Conservation (phyloP, 2,329 filamentous ascomycete genomes). For the Colletotrichum ledebouriae region DNA sequence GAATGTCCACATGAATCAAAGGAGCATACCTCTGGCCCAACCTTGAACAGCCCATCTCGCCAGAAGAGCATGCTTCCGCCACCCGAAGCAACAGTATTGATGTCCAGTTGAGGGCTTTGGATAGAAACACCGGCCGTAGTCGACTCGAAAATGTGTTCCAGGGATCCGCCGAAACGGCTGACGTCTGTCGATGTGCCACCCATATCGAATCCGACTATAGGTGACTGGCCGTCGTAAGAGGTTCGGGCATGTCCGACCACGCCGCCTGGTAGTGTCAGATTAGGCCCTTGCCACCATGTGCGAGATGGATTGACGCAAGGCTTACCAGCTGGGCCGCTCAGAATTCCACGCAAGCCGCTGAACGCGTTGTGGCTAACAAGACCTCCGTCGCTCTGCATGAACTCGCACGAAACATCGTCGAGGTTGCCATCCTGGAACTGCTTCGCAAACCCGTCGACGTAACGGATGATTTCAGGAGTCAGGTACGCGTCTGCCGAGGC, state of each 20-base stretch:
- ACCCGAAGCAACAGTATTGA: conserved; percentile 79
- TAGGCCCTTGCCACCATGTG: not conserved
- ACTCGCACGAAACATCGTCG: conserved; percentile 70
- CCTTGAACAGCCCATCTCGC: conserved; percentile 79
- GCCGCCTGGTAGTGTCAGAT: conserved; percentile 55
- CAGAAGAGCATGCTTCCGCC: conserved; percentile 78
- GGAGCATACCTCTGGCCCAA: conserved; percentile 70
- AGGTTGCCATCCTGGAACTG: conserved; percentile 66
- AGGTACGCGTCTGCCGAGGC: conserved; percentile 85
- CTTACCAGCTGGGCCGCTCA: conserved; percentile 78
- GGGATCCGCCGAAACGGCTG: conserved; percentile 68
- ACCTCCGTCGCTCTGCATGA: conserved; percentile 75
- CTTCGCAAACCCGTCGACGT: conserved; percentile 64
- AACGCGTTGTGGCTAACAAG: conserved; percentile 71
- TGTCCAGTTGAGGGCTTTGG: conserved; percentile 63
- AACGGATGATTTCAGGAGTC: conserved; percentile 78
- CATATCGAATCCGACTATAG: conserved; percentile 83
- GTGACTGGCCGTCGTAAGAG: conserved; percentile 77
- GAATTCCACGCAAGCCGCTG: conserved; percentile 76
- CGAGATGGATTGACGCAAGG: too few species aligned
- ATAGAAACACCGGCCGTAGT: conserved; percentile 81
- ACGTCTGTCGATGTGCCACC: conserved; percentile 81
- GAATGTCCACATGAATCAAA: not conserved
- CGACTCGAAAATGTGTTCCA: conserved; percentile 73
- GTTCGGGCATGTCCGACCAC: conserved; percentile 83